Percentiles rank a stretch among this genome's conserved stretches.
phyloP scores from a whole-genome alignment of 2,329 filamentous ascomycete species.

The Neofusicoccum cordaticola region DNA sequence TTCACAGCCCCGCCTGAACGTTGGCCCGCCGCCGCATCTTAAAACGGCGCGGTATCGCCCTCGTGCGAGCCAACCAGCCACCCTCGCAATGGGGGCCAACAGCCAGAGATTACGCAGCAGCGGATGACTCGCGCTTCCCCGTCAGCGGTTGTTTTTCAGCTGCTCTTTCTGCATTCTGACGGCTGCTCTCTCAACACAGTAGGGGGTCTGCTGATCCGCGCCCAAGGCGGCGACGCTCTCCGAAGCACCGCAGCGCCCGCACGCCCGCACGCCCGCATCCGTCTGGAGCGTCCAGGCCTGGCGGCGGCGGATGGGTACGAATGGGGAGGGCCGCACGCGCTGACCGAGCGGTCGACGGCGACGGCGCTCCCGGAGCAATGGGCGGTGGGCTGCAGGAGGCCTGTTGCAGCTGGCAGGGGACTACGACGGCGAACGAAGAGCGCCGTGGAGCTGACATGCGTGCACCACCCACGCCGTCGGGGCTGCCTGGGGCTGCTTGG shows the following conservation, averaged over 20 bases:
- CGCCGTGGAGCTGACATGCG: no score
- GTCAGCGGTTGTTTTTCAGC: background rate
- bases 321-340: background rate
- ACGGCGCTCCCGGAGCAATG: no score
- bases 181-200: background rate
- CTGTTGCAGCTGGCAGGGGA: no score
- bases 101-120: background rate
- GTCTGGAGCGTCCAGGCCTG: background rate
- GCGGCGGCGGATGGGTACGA: background rate
- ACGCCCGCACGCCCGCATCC: background rate
- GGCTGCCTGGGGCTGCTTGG: no score
- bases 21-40: background rate
- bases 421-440: no score
- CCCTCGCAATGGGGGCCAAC: background rate
- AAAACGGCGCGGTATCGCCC: background rate
- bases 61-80: background rate
- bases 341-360: background rate
- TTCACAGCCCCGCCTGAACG: background rate
- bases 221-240: background rate
- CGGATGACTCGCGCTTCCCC: background rate
- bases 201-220: background rate
- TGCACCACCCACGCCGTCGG: no score
- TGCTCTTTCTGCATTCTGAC: background rate
- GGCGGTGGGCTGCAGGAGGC: no score
- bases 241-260: background rate